Evolutionary conservation across 2,329 filamentous ascomycete genomes (phyloP).

Genomic region (Fusarium praegraminearum): DNA sequence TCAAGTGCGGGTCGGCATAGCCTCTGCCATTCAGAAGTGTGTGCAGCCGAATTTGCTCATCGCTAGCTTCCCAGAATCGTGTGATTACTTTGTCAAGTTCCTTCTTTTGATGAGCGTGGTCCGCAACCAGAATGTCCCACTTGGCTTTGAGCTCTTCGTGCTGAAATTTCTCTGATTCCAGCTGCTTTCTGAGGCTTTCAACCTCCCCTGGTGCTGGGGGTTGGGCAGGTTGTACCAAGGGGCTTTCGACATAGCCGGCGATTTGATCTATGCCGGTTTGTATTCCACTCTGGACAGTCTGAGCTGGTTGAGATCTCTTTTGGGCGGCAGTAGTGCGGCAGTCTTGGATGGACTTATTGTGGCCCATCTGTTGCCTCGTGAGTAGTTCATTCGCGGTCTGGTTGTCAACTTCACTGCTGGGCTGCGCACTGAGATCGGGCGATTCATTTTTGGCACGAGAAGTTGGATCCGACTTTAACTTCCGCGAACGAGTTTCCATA

Average conservation of each 20-base stretch:
- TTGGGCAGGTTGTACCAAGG: not conserved
- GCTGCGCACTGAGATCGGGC: too few relatives aligned
- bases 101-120: not conserved
- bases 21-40: not conserved
- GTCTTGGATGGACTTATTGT: not conserved
- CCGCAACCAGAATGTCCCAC: not conserved
- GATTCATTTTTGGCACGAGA: not conserved
- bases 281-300: not conserved
- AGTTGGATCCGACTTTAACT: not conserved
- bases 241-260: rapidly evolving
- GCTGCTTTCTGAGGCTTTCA: not conserved
- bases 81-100: not conserved
- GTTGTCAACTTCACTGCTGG: too few relatives aligned
- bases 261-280: not conserved
- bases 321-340: not conserved
- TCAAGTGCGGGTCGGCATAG: slow-evolving; percentile 22
- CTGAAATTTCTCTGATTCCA: rapidly evolving
- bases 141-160: not conserved
- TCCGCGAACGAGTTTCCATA: not conserved
- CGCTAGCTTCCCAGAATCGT: not conserved
- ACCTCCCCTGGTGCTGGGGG: rapidly evolving
- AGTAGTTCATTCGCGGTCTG: not conserved
- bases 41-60: slow-evolving; percentile 5
- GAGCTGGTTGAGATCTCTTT: not conserved
- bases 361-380: not conserved